A percentile compares a stretch with the other conserved stretches of the same genome.
Evolutionary conservation across 306 rosid species (phyloP).

Genomic region (peach (Prunus persica)): DNA sequence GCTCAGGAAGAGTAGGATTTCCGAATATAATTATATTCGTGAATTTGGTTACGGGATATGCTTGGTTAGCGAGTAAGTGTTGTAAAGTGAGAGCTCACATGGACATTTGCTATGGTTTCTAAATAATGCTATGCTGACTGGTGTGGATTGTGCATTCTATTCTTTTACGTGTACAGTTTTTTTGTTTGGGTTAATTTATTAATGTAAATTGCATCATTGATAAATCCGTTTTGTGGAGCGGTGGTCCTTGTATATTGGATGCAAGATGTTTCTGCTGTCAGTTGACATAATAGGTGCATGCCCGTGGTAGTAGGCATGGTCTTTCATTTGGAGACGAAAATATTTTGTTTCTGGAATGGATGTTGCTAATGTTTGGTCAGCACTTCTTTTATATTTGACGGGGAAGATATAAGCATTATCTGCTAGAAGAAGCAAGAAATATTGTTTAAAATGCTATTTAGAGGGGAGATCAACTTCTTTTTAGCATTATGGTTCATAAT

Average conservation of each 20-base stretch:
- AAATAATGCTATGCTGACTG: not conserved
- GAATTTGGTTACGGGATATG: not conserved
- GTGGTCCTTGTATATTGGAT: not conserved
- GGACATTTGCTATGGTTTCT: not conserved
- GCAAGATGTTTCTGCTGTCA: not conserved
- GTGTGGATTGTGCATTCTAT: not conserved
- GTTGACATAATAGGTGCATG: not conserved
- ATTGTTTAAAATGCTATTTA: not conserved
- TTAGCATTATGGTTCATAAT: not conserved
- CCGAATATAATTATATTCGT: not conserved
- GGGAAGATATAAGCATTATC: not conserved
- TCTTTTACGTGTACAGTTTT: not conserved
- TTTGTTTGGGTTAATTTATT: not conserved
- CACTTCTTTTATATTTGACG: not conserved
- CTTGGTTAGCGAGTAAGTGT: constrained; percentile 17
- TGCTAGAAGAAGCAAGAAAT: not conserved
- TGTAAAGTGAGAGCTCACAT: not conserved
- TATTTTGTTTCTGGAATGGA: not conserved
- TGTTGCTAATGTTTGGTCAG: not conserved
- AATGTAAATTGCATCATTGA: not conserved
- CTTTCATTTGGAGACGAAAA: not conserved
- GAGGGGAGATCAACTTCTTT: not conserved
- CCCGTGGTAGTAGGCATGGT: not conserved
- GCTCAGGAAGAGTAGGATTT: not conserved
- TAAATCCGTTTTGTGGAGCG: not conserved